These are phyloP conservation scores for Raphidocelis subcapitata DNA, from an alignment of 139 green algal genomes.

Conservation along the genomic window DNA sequence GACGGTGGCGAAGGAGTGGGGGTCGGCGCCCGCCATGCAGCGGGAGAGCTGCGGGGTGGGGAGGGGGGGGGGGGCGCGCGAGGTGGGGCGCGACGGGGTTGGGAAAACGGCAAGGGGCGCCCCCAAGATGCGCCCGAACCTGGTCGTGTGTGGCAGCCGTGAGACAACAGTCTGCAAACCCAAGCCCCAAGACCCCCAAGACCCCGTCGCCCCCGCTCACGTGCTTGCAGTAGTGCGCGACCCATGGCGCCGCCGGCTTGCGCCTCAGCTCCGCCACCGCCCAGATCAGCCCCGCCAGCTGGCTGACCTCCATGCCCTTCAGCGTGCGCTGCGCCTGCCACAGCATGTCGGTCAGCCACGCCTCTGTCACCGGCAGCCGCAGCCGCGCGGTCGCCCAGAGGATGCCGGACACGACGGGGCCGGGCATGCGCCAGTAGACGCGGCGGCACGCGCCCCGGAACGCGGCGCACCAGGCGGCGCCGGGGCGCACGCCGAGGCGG, in stretches of 20 bases:
- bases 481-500: constrained; percentile 5
- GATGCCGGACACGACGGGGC: constrained; percentile 4
- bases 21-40: too few relatives aligned
- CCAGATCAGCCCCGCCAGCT: constrained; percentile 2
- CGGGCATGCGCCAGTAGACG: too few relatives aligned
- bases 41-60: too few relatives aligned
- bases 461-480: not conserved
- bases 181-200: too few relatives aligned
- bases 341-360: constrained; percentile 4
- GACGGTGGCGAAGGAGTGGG: constrained; percentile 2
- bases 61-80: too few relatives aligned
- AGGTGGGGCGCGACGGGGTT: too few relatives aligned
- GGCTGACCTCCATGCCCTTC: constrained; percentile 7
- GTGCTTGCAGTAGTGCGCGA: not conserved
- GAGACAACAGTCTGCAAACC: too few relatives aligned
- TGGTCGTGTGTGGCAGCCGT: too few relatives aligned
- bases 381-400: constrained; percentile 9
- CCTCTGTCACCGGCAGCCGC: not conserved
- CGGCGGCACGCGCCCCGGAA: too few relatives aligned
- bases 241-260: not conserved
- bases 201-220: constrained; percentile 3
- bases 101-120: too few relatives aligned
- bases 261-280: constrained; percentile 1
- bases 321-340: constrained; percentile 22
- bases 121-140: too few relatives aligned